Base-by-base conservation (phyloP, 257 asterid species). In the Lithospermum erythrorhizon region DNA sequence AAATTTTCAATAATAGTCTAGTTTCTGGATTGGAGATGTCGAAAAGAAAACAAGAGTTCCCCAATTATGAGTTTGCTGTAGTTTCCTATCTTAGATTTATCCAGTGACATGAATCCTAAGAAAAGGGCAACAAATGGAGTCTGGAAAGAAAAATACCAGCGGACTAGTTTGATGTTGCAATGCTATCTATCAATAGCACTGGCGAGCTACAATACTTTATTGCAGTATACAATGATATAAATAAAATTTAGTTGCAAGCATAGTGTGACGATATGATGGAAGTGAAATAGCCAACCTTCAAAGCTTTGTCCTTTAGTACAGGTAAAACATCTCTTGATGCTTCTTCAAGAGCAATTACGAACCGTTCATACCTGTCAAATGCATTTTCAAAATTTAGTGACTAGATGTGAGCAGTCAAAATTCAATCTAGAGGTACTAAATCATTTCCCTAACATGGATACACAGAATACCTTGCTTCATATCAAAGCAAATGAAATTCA, bases 321-420 rank as follows among this genome's bases (percentile, higher is more conserved):
- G 75, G 83, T 72, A 93, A 67, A 55, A 78, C 90, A 81, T 93
- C 98, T 60, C 74, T 83, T 21, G 98, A 86, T 60, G 96, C 96
- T 63, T 84, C 95, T 81, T 86, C 94, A 69, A 93, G 87, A 22
- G 95, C 90, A 65, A 78, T 62, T 61, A 93, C 75, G 70, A 82
- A 93, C 21, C 76, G 79, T 57, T 80, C 94, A 64, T 89, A 89
- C 82, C 98, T 89, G 83, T 21, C 14, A 41, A 41, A 41, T 11
- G 4, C 16, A 13, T 41, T 11, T 9, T 41, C 49, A 41, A 18
- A 41, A 9, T 41, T 3, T 11, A 41, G 14, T 41, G 14, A 8
- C 18, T 11, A 13, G 4, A 41, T 41, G 11, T 10, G 49, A 11
- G 5, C 17, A 41, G 18, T 14, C 49, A 41, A 41, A 9, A 3